Percentiles rank a stretch among this genome's conserved stretches.
Conservation (phyloP, 768 basidiomycete species). For the Boletus patriciae region DNA sequence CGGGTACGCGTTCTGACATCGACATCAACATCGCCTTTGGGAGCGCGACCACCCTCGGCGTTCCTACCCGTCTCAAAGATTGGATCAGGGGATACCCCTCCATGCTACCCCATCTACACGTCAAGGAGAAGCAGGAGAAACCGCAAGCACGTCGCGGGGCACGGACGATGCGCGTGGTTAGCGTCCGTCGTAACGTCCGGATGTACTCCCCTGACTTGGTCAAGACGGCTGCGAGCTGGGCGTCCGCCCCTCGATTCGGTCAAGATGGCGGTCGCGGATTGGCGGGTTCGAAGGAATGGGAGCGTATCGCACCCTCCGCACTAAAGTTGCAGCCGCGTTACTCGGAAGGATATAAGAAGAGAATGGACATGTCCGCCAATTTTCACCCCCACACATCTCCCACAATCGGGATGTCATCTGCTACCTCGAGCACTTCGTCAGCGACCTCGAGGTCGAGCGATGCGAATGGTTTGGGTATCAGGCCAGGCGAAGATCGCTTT, state of each 20-base stretch:
- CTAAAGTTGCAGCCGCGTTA: slow-evolving; percentile 66
- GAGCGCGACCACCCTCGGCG: slow-evolving; percentile 59
- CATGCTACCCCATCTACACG: slow-evolving; percentile 65
- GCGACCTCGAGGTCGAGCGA: slow-evolving; percentile 35
- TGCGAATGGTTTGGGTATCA: slow-evolving; percentile 34
- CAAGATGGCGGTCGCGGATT: slow-evolving; percentile 38
- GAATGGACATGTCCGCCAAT: slow-evolving; percentile 64
- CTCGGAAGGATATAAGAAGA: slow-evolving; percentile 72
- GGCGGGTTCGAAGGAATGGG: slow-evolving; percentile 72
- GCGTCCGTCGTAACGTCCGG: slow-evolving; percentile 77
- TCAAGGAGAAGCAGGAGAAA: slow-evolving; percentile 46
- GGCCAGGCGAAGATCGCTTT: slow-evolving; percentile 67
- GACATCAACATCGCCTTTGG: slow-evolving; percentile 39
- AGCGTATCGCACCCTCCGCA: slow-evolving; percentile 61
- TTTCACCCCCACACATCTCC: slow-evolving; percentile 52
- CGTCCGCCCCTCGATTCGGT: slow-evolving; percentile 31
- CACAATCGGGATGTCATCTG: slow-evolving; percentile 36
- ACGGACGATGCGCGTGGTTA: slow-evolving; percentile 72
- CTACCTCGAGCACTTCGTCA: slow-evolving; percentile 44
- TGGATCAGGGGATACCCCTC: slow-evolving; percentile 90
- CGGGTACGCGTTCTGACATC: slow-evolving; percentile 28
- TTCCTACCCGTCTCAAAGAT: slow-evolving; percentile 84
- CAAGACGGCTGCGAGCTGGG: slow-evolving; percentile 57
- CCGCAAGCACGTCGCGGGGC: slow-evolving; percentile 74
- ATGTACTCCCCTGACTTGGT: slow-evolving; percentile 89